Evolutionary conservation across 192 early-diverging fungal species (phyloP), one percentile per base, ranked within the genome.

Genomic region (Podila clonocystis): DNA sequence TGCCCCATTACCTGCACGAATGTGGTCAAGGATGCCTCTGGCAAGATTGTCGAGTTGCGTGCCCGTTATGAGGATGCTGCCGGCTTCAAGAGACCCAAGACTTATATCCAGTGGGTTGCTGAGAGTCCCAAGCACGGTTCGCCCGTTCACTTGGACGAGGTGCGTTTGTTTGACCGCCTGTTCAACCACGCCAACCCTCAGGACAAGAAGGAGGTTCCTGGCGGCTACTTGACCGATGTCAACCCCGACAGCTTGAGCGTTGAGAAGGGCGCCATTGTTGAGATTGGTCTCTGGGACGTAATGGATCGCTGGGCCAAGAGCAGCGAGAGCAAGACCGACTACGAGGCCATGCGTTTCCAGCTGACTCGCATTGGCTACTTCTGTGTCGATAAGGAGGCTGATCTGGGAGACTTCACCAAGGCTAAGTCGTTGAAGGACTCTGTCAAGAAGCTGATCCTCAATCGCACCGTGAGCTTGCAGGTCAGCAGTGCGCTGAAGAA

Each of bases 71-170:
- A 97, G 67, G 91, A 92, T 74, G 86, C 72, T 26, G 68, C 63
- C 2, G 89, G 84, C 24, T 87, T 88, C 74, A 88, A 83, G 72
- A 95, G 95, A 86, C 96, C 98, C 64, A 99, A 98, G 90, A 93
- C 98, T 4, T 99, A 93, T 84, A 98, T 99, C 86, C 98, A 99
- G 82, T 99, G 98, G 98, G 88, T 99, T 29, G 95, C 94, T 48
- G 91, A 98, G 68, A 94, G 93, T 28, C 87, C 90, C 36, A 89
- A 90, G 71, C 94, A 92, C 74, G 86, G 89, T 30, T 97, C 95
- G 9, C 96, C 98, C 20, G 92, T 98, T 20, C 82, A 85, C 30
- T 74, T 98, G 50, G 85, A 90, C 68, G 94, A 99, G 84, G 87
- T 96, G 19, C 89, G 95, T 57, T 79, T 95, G 38, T 98, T 96